Conservation (phyloP, 1,139 yeast genomes). For the Starmera stellimalicola region DNA sequence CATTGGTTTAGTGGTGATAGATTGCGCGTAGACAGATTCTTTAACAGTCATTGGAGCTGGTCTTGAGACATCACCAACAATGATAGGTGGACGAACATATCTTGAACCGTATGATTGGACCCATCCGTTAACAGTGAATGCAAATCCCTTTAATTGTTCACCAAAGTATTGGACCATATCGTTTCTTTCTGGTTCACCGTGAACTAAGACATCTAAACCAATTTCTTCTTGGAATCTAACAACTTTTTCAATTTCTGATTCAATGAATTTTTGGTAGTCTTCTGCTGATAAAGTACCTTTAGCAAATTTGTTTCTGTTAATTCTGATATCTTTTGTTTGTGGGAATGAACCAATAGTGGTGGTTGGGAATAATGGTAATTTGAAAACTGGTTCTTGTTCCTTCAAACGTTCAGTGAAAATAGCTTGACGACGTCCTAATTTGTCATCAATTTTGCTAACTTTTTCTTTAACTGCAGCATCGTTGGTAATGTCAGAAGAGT, state of each 20-base stretch:
- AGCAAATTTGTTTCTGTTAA: constrained; percentile 95
- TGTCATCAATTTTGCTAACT: constrained; percentile 70
- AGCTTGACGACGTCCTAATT: constrained; percentile 75
- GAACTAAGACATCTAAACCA: constrained; percentile 95
- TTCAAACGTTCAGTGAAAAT: constrained; percentile 82
- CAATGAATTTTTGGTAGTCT: constrained; percentile 92
- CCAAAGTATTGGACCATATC: constrained; percentile 99
- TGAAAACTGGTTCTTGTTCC: constrained; percentile 79
- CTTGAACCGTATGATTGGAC: constrained; percentile 99
- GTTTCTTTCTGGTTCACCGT: constrained; percentile 99
- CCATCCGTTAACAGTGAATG: constrained; percentile 99
- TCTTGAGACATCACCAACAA: constrained; percentile 98
- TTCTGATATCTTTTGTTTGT: constrained; percentile 97
- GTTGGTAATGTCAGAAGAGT: constrained; percentile 80
- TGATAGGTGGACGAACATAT: constrained; percentile 98
- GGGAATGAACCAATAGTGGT: constrained; percentile 99
- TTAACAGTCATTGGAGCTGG: constrained; percentile 98
- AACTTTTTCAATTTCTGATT: constrained; percentile 90
- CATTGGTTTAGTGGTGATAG: constrained; percentile 89
- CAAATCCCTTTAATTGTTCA: constrained; percentile 96
- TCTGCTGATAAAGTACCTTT: constrained; percentile 94
- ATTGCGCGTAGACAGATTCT: constrained; percentile 98
- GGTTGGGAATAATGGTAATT: constrained; percentile 98
- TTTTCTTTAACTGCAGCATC: constrained; percentile 86
- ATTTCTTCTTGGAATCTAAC: constrained; percentile 98